Evolutionary conservation across 2,329 filamentous ascomycete species (phyloP), one percentile per base, ranked within the genome.

Genomic region (Chaetomium strumarium): DNA sequence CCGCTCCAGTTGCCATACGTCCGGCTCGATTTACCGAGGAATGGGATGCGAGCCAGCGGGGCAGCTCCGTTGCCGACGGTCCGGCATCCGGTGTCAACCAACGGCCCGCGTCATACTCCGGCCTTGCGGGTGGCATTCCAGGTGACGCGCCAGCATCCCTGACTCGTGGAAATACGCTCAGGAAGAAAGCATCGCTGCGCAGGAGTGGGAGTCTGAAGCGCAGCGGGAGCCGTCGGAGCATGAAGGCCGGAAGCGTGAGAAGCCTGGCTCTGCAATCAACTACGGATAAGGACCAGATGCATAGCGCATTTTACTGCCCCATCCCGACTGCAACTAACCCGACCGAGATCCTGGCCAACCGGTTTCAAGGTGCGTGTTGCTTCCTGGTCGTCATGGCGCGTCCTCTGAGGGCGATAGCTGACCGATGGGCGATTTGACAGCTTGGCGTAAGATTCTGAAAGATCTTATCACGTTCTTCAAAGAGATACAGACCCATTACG

Each of bases 371-470:
- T 90, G 77, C 55, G 81, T 67, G 12, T 36, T 49, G 11, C 49
- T 34, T 37, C 40, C 30, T 50, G 13, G 9, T 6, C 12, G 14
- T n/a, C 34, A 8, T 37, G 14, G 13, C 5, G n/a, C n/a, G 34
- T 16, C 33, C 33, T 14, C n/a, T 13, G 5, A 37, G 11, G 14
- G 14, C 13, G 14, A 7, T 24, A 24, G 13, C 58, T 62, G 42
- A 60, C 57, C 39, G 19, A 42, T 31, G 29, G 13, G 9, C 29
- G 43, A 20, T n/a, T n/a, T 41, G 19, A 50, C 61, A 95, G 90
- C 88, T 47, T 99, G 93, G 93, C 83, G 93, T 63, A 96, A 95
- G 73, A 80, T 96, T 13, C 79, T 99, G 49, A 97, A 97, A 68
- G 91, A 96, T 60, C 77, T 97, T 41, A 96, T 97, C 60, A 75